Evolutionary conservation across 1,139 yeast genomes (phyloP).

Genomic region (Suhomyces kunorum): DNA sequence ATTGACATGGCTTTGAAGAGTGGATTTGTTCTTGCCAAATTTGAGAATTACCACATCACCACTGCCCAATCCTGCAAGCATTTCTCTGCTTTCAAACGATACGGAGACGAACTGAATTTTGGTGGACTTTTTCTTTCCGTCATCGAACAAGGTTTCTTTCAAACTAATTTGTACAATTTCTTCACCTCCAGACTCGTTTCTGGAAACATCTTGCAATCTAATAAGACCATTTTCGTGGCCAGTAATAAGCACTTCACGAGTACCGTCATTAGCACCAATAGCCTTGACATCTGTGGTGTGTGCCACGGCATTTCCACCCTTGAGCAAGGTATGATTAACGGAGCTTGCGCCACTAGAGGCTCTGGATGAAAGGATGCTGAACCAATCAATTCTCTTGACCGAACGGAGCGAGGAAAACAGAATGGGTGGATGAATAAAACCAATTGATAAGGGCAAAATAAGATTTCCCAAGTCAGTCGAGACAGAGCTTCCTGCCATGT

Average conservation of each 20-base stretch:
- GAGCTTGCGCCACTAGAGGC: slow-evolving; percentile 43
- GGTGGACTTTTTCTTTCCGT: slow-evolving; percentile 34
- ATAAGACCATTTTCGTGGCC: slow-evolving; percentile 85
- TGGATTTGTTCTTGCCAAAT: slow-evolving; percentile 49
- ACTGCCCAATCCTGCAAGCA: slow-evolving; percentile 64
- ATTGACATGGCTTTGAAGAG: slow-evolving; percentile 11
- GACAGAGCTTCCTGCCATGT: neutral
- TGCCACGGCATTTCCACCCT: slow-evolving; percentile 76
- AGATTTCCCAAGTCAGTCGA: slow-evolving; percentile 56
- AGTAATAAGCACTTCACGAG: slow-evolving; percentile 65
- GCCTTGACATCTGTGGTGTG: slow-evolving; percentile 37
- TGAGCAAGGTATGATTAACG: slow-evolving; percentile 44
- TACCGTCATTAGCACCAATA: slow-evolving; percentile 55
- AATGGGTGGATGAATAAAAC: slow-evolving; percentile 78
- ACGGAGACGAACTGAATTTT: slow-evolving; percentile 64
- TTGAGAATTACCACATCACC: slow-evolving; percentile 80
- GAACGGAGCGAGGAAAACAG: slow-evolving; percentile 54
- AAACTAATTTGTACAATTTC: slow-evolving; percentile 41
- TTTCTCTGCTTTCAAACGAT: slow-evolving; percentile 75
- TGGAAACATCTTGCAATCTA: slow-evolving; percentile 78
- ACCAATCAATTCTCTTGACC: slow-evolving; percentile 70
- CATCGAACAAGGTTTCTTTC: slow-evolving; percentile 36
- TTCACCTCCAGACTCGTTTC: slow-evolving; percentile 70
- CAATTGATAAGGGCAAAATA: slow-evolving; percentile 73
- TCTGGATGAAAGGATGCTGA: slow-evolving; percentile 60